phyloP scores from a whole-genome alignment of 169 alveolate genomes.

The Plasmodium adleri region DNA sequence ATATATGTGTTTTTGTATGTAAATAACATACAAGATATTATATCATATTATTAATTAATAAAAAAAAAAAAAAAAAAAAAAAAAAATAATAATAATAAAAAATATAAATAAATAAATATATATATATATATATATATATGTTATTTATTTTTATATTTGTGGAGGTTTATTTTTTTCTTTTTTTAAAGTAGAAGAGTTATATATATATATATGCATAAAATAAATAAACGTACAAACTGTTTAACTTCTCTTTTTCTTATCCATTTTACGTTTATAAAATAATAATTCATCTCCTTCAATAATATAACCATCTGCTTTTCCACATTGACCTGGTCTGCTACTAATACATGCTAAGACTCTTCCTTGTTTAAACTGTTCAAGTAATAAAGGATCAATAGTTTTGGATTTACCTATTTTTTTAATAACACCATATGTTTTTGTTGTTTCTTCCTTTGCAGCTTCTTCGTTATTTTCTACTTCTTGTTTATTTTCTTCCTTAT shows the following conservation, averaged over 20 bases:
- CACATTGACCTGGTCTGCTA: conserved; percentile 98
- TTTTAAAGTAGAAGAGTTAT: background rate
- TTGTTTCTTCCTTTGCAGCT: conserved; percentile 78
- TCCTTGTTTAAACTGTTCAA: conserved; percentile 97
- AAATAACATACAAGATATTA: too few relatives aligned
- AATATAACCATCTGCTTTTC: conserved; percentile 98
- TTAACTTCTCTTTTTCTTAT: conserved; percentile 94
- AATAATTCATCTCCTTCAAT: conserved; percentile 98
- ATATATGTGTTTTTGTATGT: too few relatives aligned
- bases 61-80: too few relatives aligned
- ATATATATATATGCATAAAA: background rate
- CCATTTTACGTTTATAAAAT: conserved; percentile 97
- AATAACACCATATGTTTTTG: conserved; percentile 79
- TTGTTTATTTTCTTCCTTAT: conserved; percentile 71
- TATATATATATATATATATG: too few relatives aligned
- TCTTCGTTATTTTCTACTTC: conserved; percentile 85
- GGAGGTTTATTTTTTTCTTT: background rate
- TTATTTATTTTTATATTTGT: too few relatives aligned
- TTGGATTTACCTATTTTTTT: conserved; percentile 84
- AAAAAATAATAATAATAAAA: too few relatives aligned
- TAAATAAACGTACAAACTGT: background rate
- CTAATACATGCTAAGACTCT: conserved; percentile 98
- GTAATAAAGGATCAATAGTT: conserved; percentile 90
- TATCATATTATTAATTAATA: too few relatives aligned
- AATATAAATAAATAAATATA: too few relatives aligned